Evolutionary conservation across 148 eudicot genomes (phyloP).

Genomic region (Drosera capensis): DNA sequence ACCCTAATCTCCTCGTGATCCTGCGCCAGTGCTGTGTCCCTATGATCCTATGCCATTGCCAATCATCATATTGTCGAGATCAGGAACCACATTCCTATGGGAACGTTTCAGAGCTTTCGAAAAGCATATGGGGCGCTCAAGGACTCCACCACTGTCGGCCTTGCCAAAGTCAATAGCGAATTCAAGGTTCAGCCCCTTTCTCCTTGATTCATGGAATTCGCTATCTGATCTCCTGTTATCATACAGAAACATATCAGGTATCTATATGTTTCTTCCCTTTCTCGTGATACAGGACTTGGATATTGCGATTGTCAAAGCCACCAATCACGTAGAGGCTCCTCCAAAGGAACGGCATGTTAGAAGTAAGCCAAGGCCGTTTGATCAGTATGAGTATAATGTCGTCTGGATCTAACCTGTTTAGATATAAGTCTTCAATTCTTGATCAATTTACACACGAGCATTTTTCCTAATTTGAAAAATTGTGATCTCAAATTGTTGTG

Average conservation of each 20-base stretch:
- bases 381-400: no score
- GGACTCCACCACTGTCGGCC: conserved; percentile 88
- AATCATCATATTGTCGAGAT: no score
- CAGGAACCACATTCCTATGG: conserved; percentile 29
- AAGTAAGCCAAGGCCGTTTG: conserved; percentile 30
- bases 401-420: no score
- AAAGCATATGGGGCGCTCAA: conserved; percentile 94
- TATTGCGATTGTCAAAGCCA: conserved; percentile 88
- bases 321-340: conserved; percentile 81
- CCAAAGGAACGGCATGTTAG: conserved; percentile 89
- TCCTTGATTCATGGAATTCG: conserved; percentile 1
- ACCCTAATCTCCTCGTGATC: no score
- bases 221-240: background rate
- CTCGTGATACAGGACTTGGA: conserved; percentile 57
- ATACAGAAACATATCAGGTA: background rate
- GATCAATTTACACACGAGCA: no score
- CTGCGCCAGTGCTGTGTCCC: no score
- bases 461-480: no score
- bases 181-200: conserved; percentile 44
- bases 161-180: conserved; percentile 95
- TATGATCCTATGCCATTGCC: no score
- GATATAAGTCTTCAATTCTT: no score
- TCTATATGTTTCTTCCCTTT: background rate
- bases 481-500: background rate
- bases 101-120: conserved; percentile 65